Conservation (phyloP, 2,329 filamentous ascomycete genomes). For the Fusarium irregulare region DNA sequence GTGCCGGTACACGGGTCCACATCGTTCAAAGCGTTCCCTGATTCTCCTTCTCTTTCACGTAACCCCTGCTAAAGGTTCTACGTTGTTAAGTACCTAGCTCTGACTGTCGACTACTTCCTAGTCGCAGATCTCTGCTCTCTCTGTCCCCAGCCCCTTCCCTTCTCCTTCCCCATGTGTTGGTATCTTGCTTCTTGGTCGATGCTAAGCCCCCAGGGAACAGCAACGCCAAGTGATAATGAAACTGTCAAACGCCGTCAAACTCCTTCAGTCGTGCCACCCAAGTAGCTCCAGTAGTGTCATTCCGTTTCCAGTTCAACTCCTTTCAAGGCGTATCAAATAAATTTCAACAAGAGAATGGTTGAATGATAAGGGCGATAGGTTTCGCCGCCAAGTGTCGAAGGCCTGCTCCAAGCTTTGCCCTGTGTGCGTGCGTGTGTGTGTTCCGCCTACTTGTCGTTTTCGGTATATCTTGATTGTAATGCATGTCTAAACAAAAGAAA, state of each 20-base stretch:
- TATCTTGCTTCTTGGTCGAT: slow-evolving; percentile 43
- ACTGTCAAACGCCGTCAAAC: slow-evolving; percentile 45
- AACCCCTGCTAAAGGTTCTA: slow-evolving; percentile 17
- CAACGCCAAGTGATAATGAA: slow-evolving; percentile 39
- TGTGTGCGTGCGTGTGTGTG: not conserved
- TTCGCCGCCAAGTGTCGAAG: slow-evolving; percentile 25
- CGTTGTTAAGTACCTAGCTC: not conserved
- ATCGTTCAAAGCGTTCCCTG: slow-evolving; percentile 26
- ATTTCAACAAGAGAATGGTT: slow-evolving; percentile 27
- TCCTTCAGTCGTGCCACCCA: slow-evolving; percentile 43
- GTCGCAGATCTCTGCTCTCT: slow-evolving; percentile 31
- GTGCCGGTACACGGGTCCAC: slow-evolving; percentile 37
- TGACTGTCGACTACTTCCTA: slow-evolving; percentile 21
- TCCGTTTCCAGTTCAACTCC: slow-evolving; percentile 35
- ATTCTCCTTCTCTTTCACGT: slow-evolving; percentile 19
- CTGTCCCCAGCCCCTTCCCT: slow-evolving; percentile 22
- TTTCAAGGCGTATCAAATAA: slow-evolving; percentile 32
- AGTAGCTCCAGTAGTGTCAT: slow-evolving; percentile 33
- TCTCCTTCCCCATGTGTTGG: slow-evolving; percentile 40
- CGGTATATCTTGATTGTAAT: slow-evolving; percentile 31
- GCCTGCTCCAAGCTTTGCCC: slow-evolving; percentile 30
- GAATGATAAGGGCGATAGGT: slow-evolving; percentile 24
- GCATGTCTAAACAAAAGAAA: slow-evolving; percentile 46
- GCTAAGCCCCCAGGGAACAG: slow-evolving; percentile 43
- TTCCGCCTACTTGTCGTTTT: slow-evolving; percentile 37